Evolutionary conservation across 768 basidiomycete species (phyloP).

Genomic region (Boletus patriciae): DNA sequence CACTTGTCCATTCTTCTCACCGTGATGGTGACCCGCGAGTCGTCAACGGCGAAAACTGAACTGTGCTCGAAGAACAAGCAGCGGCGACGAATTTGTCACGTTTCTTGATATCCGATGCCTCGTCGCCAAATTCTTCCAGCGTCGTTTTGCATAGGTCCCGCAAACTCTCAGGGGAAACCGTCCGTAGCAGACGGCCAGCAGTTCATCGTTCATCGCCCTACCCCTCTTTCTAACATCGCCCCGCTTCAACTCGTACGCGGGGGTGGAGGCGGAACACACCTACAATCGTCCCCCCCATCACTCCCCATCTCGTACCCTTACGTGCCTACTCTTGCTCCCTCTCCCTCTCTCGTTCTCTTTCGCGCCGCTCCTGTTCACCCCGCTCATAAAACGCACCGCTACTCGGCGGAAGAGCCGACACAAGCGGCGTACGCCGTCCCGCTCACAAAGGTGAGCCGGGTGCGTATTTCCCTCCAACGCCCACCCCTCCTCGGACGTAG

Average conservation of each 20-base stretch:
- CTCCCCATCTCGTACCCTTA: constrained; percentile 18
- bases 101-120: too few species aligned
- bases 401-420: constrained; percentile 25
- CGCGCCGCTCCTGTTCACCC: constrained; percentile 10
- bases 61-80: too few species aligned
- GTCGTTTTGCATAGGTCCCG: too few species aligned
- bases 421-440: constrained; percentile 26
- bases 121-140: too few species aligned
- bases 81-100: too few species aligned
- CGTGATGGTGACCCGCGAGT: too few species aligned
- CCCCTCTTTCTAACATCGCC: neutral
- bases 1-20: too few species aligned
- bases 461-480: too few species aligned
- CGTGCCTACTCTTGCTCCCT: constrained; percentile 40
- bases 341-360: constrained; percentile 18
- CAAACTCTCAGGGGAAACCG: neutral
- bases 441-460: too few species aligned
- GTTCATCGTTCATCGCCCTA: too few species aligned
- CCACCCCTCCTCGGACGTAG: too few species aligned
- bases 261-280: constrained; percentile 37
- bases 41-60: too few species aligned
- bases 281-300: constrained; percentile 38
- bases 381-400: constrained; percentile 37
- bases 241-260: constrained; percentile 12
- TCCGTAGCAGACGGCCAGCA: neutral